Evolutionary conservation across 2,329 filamentous ascomycete species (phyloP).

Genomic region (Niveomyces coronatus): DNA sequence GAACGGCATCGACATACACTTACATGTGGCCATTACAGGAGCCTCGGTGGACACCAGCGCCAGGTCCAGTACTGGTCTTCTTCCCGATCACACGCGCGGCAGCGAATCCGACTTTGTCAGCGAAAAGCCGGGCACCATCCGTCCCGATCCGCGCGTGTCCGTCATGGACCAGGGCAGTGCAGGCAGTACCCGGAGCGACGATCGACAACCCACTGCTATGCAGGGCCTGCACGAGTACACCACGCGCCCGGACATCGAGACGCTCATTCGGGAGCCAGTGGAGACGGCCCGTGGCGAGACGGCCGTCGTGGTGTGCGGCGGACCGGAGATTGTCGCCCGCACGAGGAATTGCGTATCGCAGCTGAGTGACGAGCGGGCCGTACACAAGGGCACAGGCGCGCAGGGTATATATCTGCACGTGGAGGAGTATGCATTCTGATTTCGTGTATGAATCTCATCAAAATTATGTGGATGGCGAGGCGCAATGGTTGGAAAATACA

Average conservation of each 20-base stretch:
- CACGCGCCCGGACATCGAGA: slow-evolving; percentile 38
- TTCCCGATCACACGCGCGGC: background rate
- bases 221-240: slow-evolving; percentile 31
- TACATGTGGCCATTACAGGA: slow-evolving; percentile 45
- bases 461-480: no score
- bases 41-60: background rate
- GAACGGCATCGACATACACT: slow-evolving; percentile 37
- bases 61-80: background rate
- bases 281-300: slow-evolving; percentile 51
- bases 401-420: slow-evolving; percentile 52
- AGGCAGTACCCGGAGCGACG: slow-evolving; percentile 15
- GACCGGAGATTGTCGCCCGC: slow-evolving; percentile 40
- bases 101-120: slow-evolving; percentile 13
- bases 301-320: slow-evolving; percentile 50
- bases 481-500: no score
- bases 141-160: background rate
- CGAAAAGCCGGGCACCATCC: slow-evolving; percentile 1
- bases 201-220: slow-evolving; percentile 2
- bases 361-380: slow-evolving; percentile 49
- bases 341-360: slow-evolving; percentile 45
- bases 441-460: background rate
- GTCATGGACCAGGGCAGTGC: background rate
- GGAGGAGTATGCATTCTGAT: slow-evolving; percentile 47
- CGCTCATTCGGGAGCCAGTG: slow-evolving; percentile 42
- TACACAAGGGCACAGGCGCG: slow-evolving; percentile 54